Percentiles rank a stretch among this genome's conserved stretches.
Conservation (phyloP, 306 rosid species). For the Quillaja saponaria region DNA sequence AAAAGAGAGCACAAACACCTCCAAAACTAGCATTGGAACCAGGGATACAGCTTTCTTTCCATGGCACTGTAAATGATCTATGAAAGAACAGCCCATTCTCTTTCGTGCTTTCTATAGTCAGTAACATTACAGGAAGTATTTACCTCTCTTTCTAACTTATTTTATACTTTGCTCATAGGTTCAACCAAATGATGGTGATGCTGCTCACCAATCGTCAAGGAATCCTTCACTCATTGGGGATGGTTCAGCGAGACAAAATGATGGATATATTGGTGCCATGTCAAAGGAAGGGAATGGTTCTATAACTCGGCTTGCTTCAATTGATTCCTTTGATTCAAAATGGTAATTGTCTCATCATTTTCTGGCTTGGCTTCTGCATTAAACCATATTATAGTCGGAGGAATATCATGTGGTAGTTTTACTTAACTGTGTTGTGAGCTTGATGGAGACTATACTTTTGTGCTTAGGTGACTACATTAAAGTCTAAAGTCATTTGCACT, state of each 20-base stretch:
- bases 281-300: constrained; percentile 64
- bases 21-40: constrained; percentile 79
- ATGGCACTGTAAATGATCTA: constrained; percentile 18
- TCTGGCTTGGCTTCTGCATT: constrained; percentile 5
- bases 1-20: constrained; percentile 58
- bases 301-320: constrained; percentile 91
- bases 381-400: constrained; percentile 19
- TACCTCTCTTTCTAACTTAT: not conserved
- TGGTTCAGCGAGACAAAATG: constrained; percentile 49
- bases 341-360: constrained; percentile 55
- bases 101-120: constrained; percentile 17
- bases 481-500: too few species aligned
- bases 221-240: constrained; percentile 87
- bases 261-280: constrained; percentile 52
- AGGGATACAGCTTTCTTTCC: constrained; percentile 45
- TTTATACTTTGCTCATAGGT: constrained; percentile 37
- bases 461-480: constrained; percentile 17
- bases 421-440: constrained; percentile 15
- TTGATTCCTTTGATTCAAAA: constrained; percentile 96
- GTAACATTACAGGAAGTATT: not conserved
- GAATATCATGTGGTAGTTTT: constrained; percentile 6
- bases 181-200: constrained; percentile 55
- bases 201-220: constrained; percentile 64
- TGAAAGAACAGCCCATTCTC: constrained; percentile 13
- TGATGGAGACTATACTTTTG: not conserved